These are phyloP conservation scores for Lotus japonicus DNA, from an alignment of 306 rosid genomes.

Conservation along the genomic window DNA sequence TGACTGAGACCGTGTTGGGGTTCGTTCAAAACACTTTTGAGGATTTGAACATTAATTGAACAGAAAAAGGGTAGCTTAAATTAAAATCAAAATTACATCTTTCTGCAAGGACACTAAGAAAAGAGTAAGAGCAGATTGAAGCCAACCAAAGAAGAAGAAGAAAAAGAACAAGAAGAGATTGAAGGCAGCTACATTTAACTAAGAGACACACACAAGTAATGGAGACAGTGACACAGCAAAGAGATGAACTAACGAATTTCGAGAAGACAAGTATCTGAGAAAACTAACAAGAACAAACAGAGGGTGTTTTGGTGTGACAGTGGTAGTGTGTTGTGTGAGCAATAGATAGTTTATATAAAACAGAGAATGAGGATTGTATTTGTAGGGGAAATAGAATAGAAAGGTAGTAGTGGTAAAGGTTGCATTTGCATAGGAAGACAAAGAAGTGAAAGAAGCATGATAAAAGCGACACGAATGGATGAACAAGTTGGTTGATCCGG, in stretches of 20 bases:
- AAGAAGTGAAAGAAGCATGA: not conserved
- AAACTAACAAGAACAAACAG: too few relatives aligned
- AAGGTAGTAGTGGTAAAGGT: not conserved
- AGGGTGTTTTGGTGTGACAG: conserved; percentile 31
- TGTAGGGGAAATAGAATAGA: not conserved
- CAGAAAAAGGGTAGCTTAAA: conserved; percentile 26
- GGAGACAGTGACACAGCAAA: conserved; percentile 8
- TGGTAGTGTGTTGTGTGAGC: conserved; percentile 33
- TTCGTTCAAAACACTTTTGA: conserved; percentile 38
- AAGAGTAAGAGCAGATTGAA: conserved; percentile 1
- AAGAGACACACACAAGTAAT: too few relatives aligned
- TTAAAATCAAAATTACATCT: conserved; percentile 52
- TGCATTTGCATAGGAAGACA: too few relatives aligned
- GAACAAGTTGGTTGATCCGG: not conserved
- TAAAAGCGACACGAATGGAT: not conserved
- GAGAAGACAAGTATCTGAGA: conserved; percentile 19
- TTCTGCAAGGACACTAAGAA: conserved; percentile 13
- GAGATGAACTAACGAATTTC: conserved; percentile 16
- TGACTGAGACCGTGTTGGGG: conserved; percentile 27
- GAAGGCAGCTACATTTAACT: conserved; percentile 59
- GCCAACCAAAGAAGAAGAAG: conserved; percentile 7
- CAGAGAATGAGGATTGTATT: not conserved
- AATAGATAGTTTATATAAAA: conserved; percentile 13
- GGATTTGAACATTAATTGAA: conserved; percentile 39
- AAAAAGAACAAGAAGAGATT: too few relatives aligned